Conservation (phyloP, 2,329 filamentous ascomycete genomes). For the Chrysoporthe cubensis region DNA sequence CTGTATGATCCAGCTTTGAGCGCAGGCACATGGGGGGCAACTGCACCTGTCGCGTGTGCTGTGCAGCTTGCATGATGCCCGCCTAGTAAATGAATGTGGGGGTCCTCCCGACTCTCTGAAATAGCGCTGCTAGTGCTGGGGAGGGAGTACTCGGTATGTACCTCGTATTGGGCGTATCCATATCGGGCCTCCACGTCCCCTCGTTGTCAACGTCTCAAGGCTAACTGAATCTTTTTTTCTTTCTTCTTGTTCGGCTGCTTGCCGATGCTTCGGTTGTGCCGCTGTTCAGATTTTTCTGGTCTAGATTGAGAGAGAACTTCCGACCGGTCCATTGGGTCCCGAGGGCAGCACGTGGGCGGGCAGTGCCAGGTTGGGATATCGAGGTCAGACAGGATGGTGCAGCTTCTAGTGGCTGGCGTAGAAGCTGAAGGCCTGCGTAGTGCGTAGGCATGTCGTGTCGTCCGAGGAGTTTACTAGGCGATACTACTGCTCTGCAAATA, state of each 20-base stretch:
- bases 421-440: not conserved
- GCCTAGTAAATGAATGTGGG: not conserved
- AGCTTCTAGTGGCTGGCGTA: not conserved
- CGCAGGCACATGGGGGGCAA: not conserved
- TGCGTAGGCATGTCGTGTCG: slow-evolving; percentile 3
- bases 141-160: not conserved
- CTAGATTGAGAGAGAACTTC: not conserved
- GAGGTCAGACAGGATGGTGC: slow-evolving; percentile 1
- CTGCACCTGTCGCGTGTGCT: not conserved
- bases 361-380: not conserved
- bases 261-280: not conserved
- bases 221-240: too few species aligned
- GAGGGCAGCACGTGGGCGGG: not conserved
- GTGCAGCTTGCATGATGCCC: not conserved
- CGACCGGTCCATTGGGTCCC: not conserved
- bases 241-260: not conserved
- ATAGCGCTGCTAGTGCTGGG: not conserved
- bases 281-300: not conserved
- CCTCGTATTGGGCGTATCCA: not conserved
- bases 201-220: not conserved
- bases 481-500: not conserved
- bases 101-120: not conserved
- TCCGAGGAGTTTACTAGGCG: not conserved
- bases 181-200: not conserved
- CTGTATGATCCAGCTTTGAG: not conserved